phyloP scores from a whole-genome alignment of 495 filamentous ascomycete species.

The Parathielavia appendiculata region DNA sequence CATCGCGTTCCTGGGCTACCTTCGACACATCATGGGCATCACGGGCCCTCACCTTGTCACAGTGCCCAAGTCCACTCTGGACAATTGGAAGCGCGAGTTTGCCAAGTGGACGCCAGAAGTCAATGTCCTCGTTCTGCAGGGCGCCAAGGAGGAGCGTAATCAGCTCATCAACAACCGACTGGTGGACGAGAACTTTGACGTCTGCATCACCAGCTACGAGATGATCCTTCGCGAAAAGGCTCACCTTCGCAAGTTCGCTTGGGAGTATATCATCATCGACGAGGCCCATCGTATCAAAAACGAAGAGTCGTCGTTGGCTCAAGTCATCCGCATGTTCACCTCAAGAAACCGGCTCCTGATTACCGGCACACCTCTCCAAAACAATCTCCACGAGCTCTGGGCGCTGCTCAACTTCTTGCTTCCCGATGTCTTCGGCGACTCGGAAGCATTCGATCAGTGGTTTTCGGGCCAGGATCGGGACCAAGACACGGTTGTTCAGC shows the following conservation, averaged over 20 bases:
- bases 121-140: conserved; percentile 89
- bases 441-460: conserved; percentile 98
- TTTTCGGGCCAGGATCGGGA: conserved; percentile 85
- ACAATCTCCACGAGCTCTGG: conserved; percentile 99
- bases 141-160: conserved; percentile 88
- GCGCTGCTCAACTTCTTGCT: conserved; percentile 94
- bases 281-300: conserved; percentile 99
- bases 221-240: conserved; percentile 83
- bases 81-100: conserved; percentile 98
- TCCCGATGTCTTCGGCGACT: conserved; percentile 95
- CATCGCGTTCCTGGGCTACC: conserved; percentile 82
- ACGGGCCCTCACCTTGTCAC: conserved; percentile 89
- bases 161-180: conserved; percentile 86
- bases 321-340: conserved; percentile 95
- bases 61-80: conserved; percentile 95
- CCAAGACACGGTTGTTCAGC: conserved; percentile 94
- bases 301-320: conserved; percentile 92
- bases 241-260: conserved; percentile 94
- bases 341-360: conserved; percentile 94
- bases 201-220: conserved; percentile 42
- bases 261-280: conserved; percentile 99
- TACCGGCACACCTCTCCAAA: conserved; percentile 95
- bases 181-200: conserved; percentile 65
- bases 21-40: conserved; percentile 82
- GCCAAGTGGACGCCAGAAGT: conserved; percentile 91